Evolutionary conservation across 2,329 filamentous ascomycete genomes (phyloP).

Genomic region (Intubia oerlemansii): DNA sequence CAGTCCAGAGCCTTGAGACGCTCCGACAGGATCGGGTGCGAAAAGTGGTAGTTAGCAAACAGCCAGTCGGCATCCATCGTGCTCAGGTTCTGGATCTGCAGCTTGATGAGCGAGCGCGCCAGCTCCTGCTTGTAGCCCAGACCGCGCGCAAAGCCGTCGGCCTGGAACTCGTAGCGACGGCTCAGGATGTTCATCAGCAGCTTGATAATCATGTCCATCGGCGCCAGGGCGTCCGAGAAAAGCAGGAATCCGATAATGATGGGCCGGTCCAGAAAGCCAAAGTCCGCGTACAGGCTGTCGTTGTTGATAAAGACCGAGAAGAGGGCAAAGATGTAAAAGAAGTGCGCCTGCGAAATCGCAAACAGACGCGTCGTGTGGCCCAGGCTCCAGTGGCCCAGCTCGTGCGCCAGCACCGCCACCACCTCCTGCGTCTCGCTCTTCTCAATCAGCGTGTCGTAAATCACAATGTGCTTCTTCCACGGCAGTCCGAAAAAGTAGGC

Average conservation of each 20-base stretch:
- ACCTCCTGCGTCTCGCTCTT: slow-evolving; percentile 87
- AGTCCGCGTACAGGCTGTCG: slow-evolving; percentile 68
- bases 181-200: slow-evolving; percentile 91
- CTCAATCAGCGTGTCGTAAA: slow-evolving; percentile 93
- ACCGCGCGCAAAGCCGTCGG: slow-evolving; percentile 69
- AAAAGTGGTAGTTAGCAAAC: slow-evolving; percentile 97
- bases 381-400: slow-evolving; percentile 91
- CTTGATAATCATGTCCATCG: slow-evolving; percentile 89
- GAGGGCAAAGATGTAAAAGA: slow-evolving; percentile 90
- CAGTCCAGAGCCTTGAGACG: slow-evolving; percentile 78
- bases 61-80: slow-evolving; percentile 98
- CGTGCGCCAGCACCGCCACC: slow-evolving; percentile 83
- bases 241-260: slow-evolving; percentile 96
- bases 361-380: slow-evolving; percentile 88
- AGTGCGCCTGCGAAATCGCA: slow-evolving; percentile 72
- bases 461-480: slow-evolving; percentile 99
- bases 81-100: slow-evolving; percentile 94
- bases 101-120: slow-evolving; percentile 76
- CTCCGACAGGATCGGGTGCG: slow-evolving; percentile 88
- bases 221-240: slow-evolving; percentile 88
- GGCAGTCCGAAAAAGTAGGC: slow-evolving; percentile 90
- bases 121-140: slow-evolving; percentile 73
- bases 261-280: slow-evolving; percentile 73
- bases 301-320: slow-evolving; percentile 98
- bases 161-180: slow-evolving; percentile 88